Conservation (phyloP, 2,329 filamentous ascomycete species). For the Rhynchosporium agropyri region DNA sequence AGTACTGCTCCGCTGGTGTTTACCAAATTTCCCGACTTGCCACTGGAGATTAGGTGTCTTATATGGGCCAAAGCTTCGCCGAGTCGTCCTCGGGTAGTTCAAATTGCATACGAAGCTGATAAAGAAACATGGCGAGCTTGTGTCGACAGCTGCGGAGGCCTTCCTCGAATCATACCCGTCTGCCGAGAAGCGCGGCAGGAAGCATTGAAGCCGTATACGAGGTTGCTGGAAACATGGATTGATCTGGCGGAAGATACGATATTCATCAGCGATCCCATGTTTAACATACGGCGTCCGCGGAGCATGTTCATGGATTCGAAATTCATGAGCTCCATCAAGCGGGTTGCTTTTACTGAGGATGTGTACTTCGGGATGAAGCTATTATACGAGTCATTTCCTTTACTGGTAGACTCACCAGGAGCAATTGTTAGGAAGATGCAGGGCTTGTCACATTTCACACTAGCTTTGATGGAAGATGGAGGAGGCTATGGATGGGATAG, state of each 20-base stretch:
- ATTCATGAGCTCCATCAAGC: conserved; percentile 15
- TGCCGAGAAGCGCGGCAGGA: conserved; percentile 27
- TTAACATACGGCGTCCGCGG: conserved; percentile 21
- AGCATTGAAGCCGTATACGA: conserved; percentile 24
- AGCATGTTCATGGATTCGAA: conserved; percentile 19
- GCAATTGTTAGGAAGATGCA: conserved; percentile 9
- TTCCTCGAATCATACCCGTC: conserved; percentile 21
- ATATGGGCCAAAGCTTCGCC: conserved; percentile 22
- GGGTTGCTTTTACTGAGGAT: conserved; percentile 23
- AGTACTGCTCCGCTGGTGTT: not conserved
- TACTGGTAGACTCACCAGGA: conserved; percentile 3
- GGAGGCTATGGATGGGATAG: conserved; percentile 6
- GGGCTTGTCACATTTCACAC: conserved; percentile 7
- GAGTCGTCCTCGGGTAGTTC: conserved; percentile 25
- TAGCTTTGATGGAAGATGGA: conserved; percentile 10
- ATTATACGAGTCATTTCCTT: not conserved
- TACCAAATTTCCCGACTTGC: conserved; percentile 21
- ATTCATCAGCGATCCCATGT: conserved; percentile 29
- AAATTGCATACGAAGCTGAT: conserved; percentile 22
- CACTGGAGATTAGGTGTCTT: conserved; percentile 18
- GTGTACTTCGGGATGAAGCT: conserved; percentile 10
- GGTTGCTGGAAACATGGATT: conserved; percentile 25
- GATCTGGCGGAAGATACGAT: conserved; percentile 28
- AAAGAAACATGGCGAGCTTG: conserved; percentile 23
- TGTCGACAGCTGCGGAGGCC: conserved; percentile 22